Base-by-base conservation (phyloP, 2,329 filamentous ascomycete genomes). In the Aspergillus sclerotialis region DNA sequence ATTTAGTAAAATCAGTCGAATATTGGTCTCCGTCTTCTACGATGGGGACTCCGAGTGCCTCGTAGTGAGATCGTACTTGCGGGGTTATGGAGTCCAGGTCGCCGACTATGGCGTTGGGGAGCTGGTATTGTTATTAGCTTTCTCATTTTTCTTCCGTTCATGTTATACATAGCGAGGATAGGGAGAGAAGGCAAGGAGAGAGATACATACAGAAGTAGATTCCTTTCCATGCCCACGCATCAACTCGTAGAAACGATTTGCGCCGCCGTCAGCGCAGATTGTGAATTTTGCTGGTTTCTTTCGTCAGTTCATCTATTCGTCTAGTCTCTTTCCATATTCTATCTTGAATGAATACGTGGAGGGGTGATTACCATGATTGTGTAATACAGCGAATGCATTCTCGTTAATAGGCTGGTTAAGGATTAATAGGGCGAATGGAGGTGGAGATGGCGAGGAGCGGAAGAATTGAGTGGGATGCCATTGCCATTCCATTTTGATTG, bases 1-100 rank as follows among this genome's bases (percentile, higher is more conserved):
- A 85, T 67, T 98, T 98, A 49, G 76, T 80, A 49, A 96, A 94
- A 60, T 98, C 92, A 17, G 92, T 94, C 13, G 81, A 83, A 48
- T 93, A 76, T 60, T 96, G 86, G 55, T 93, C 85, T n/a, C 70
- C 58, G 43, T 90, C 79, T 48, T 78, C 67, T 44, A 86, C 71
- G 34, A 96, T 69, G 9, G 69, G 53, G 2, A 86, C 73, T 17
- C 69, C 59, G 33, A 72, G 69, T 14, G 68, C 64, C 21, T 73
- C 68, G 63, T 89, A 94, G 61, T 83, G 82, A n/a, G 70, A 51
- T 33, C 71, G 70, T 8, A 84, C 73, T 9, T 75, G 63, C 7
- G 76, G 67, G 3, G 65, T 65, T 12, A 96, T 67, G 4, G 90
- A 95, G 64, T 98, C 92, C 7, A 98, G 73, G 57, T 98, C 92